Base-by-base conservation (phyloP, 2,329 filamentous ascomycete genomes). In the Graphilbum fragrans region DNA sequence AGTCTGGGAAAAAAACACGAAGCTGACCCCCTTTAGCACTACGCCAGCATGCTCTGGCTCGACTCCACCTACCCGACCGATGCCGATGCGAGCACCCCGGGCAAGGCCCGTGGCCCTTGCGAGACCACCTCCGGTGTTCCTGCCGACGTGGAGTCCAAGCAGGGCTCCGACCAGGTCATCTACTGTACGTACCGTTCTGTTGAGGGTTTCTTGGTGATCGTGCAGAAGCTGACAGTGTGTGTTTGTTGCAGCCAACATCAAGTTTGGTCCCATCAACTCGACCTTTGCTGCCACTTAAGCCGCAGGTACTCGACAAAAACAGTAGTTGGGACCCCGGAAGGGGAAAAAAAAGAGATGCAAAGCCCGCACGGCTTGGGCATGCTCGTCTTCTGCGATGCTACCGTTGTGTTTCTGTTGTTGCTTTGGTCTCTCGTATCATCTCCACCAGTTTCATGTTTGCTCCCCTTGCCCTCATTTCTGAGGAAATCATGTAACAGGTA, bases 11-110 rank as follows among this genome's bases (percentile, higher is more conserved):
- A 27, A 23, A 31, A 29, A 39, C 12, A 12, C 20, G 27, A 5
- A 27, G 19, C 32, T 1, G 5, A 37, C 9, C 32, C 21, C 22
- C 22, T 21, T 35, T 17, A 56, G 52, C 70, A 80, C 58, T 60
- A 68, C 39, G 61, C 73, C 52, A 68, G 72, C 60, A 77, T 78
- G 72, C 65, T 74, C 42, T 79, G 74, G 74, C 66, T 79, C 45
- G 74, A 78, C 60, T 68, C 66, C n/a, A 63, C 57, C 53, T 74
- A 69, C 61, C 70, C 71, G 16, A 61, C 63, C 39, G 55, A 59
- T 43, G 57, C 50, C 21, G 47, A 57, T 37, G 39, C 57, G 7
- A 52, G 53, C 36, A 44, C 44, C 4, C 62, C 61, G 23, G 67
- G 67, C 53, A 60, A 60, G 49, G 58, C 53, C 37, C 63, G 67